Evolutionary conservation across 2,329 filamentous ascomycete genomes (phyloP).

Genomic region (Sclerotinia nivalis): DNA sequence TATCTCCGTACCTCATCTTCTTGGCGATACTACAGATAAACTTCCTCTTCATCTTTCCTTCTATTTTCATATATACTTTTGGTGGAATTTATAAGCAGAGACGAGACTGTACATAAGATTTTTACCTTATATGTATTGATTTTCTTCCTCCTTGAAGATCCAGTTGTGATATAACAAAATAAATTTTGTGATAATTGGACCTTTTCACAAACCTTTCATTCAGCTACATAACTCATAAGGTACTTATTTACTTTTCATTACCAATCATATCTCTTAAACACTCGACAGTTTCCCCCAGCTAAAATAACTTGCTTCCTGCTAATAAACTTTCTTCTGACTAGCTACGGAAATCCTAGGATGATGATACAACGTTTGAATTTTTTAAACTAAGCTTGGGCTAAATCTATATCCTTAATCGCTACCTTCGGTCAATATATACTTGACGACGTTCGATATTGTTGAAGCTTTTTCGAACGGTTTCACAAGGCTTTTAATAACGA

Average conservation of each 20-base stretch:
- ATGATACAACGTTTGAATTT: not conserved
- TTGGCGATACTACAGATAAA: not conserved
- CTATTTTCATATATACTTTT: too few relatives aligned
- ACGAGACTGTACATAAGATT: not conserved
- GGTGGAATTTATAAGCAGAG: not conserved
- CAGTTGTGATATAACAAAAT: not conserved
- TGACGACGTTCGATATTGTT: not conserved
- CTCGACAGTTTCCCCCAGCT: not conserved
- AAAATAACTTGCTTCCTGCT: not conserved
- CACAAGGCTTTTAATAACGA: not conserved
- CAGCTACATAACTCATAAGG: not conserved
- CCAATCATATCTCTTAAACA: conserved; percentile 12
- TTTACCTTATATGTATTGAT: not conserved
- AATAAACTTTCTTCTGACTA: conserved; percentile 3
- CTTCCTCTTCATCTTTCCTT: not conserved
- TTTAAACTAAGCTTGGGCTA: not conserved
- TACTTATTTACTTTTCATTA: not conserved
- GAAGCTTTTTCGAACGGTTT: not conserved
- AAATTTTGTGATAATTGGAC: not conserved
- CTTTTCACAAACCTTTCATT: not conserved
- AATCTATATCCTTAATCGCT: not conserved
- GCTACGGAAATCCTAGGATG: conserved; percentile 7
- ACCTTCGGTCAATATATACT: not conserved
- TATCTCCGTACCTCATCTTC: conserved; percentile 4
- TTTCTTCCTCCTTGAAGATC: not conserved